A percentile compares a stretch with the other conserved stretches of the same genome.
Evolutionary conservation across 2,329 filamentous ascomycete genomes (phyloP).

Genomic region (Neocatenulostroma microsporum): DNA sequence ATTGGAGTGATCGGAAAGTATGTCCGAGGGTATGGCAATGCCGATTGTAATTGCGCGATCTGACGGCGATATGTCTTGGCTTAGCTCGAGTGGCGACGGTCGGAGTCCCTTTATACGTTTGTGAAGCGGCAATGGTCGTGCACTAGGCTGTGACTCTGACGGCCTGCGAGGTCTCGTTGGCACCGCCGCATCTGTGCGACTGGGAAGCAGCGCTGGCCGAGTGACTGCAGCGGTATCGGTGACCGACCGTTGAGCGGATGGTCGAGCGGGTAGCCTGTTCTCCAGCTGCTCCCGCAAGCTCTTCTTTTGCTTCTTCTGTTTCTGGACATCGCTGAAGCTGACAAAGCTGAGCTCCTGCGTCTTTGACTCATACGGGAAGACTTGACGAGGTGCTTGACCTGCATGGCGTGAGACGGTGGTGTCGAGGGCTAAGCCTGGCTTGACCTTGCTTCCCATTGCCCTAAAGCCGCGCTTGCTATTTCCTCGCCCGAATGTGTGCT

Average conservation of each 20-base stretch:
- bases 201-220: neutral
- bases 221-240: neutral
- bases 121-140: slow-evolving; percentile 10
- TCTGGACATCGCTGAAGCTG: slow-evolving; percentile 17
- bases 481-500: no score
- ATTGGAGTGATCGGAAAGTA: slow-evolving; percentile 38
- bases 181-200: neutral
- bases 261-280: slow-evolving; percentile 8
- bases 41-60: slow-evolving; percentile 66
- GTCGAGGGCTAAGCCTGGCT: slow-evolving; percentile 40
- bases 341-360: slow-evolving; percentile 21
- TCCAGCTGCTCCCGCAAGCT: slow-evolving; percentile 23
- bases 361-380: slow-evolving; percentile 31
- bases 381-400: slow-evolving; percentile 40
- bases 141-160: neutral
- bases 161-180: no score
- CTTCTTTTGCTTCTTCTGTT: slow-evolving; percentile 18
- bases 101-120: slow-evolving; percentile 21
- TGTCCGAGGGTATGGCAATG: slow-evolving; percentile 54
- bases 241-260: slow-evolving; percentile 2
- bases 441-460: slow-evolving; percentile 5
- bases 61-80: slow-evolving; percentile 54
- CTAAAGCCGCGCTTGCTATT: slow-evolving; percentile 3
- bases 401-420: slow-evolving; percentile 55
- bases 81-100: slow-evolving; percentile 23